Evolutionary conservation across 106 monocot genomes (phyloP), one percentile per base, ranked within the genome.

Genomic region (Amphibolis antarctica): DNA sequence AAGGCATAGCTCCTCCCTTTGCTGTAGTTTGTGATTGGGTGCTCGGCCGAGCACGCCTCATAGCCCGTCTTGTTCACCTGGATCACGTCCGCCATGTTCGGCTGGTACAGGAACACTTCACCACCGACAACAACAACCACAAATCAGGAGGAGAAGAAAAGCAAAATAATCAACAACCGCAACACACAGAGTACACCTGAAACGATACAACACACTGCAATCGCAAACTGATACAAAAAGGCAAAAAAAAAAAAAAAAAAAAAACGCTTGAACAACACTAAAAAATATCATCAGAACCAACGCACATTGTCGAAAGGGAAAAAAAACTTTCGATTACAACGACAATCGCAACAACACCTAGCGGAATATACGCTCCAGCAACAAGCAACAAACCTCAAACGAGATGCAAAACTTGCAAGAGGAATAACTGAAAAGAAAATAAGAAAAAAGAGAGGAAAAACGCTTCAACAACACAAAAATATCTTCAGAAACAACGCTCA

Each of bases 1-100:
- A 77, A 66, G 19, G 67, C 82, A 53, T 27, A 74, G 66, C 70
- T 48, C 25, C 52, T 30, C 0, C 79, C 79, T 12, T 59, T 56
- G 57, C 44, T 52, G 25, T 42, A 76, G 50, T 69, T 73, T 3
- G 30, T 9, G 31, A 76, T 68, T 17, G 80, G 67, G 5, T 20
- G 28, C 23, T 73, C 76, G 5, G 57, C 57, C 11, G 54, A 7
- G 68, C 80, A 81, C 26, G 18, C 26, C 44, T 68, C 62, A 72
- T 72, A 81, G 24, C 17, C 64, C 64, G 80, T 72, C 71, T 70
- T 72, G 76, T 76, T 76, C 68, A 81, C 80, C 69, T 65, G 58
- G 28, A 73, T 9, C 53, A 81, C 80, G 68, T 81, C 76, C 71
- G 59, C 76, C 52, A 54, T 20, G 44, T 57, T 68, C 69, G 61